Conservation (phyloP, 2,329 filamentous ascomycete genomes). For the Stachybotrys elegans region DNA sequence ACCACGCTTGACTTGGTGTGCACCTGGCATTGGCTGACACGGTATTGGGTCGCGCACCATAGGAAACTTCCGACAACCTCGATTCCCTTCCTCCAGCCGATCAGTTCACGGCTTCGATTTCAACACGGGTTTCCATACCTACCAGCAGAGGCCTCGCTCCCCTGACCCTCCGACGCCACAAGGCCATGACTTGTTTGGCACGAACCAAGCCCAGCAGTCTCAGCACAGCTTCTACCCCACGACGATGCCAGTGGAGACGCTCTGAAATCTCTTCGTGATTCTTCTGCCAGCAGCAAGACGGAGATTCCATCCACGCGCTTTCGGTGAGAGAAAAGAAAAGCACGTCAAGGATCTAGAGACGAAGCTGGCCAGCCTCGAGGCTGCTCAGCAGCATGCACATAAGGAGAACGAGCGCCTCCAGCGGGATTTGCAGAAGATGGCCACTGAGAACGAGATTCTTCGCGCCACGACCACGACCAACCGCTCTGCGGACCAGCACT, state of each 20-base stretch:
- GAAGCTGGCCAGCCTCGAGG: constrained; percentile 74
- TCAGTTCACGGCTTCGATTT: constrained; percentile 45
- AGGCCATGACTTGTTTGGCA: constrained; percentile 30
- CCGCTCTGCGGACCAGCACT: constrained; percentile 30
- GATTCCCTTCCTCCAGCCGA: constrained; percentile 41
- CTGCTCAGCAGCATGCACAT: constrained; percentile 64
- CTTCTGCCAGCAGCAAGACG: constrained; percentile 8
- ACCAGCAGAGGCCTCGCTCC: constrained; percentile 26
- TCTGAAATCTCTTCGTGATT: constrained; percentile 20
- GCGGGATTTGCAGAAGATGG: constrained; percentile 74
- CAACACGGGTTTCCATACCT: constrained; percentile 32
- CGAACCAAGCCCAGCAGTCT: constrained; percentile 16
- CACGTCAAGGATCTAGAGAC: constrained; percentile 91
- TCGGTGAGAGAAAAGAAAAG: constrained; percentile 91
- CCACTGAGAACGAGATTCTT: constrained; percentile 89
- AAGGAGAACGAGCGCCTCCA: constrained; percentile 85
- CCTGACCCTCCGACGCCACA: constrained; percentile 49
- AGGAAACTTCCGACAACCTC: constrained; percentile 52
- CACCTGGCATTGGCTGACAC: constrained; percentile 4
- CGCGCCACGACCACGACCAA: constrained; percentile 59
- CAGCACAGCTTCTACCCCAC: constrained; percentile 19
- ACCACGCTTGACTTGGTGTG: too few relatives aligned
- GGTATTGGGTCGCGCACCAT: constrained; percentile 17
- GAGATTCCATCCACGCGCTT: constrained; percentile 55
- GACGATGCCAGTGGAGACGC: constrained; percentile 15